These are phyloP conservation scores for Psidium guajava DNA, from an alignment of 345 rosid genomes.

Conservation along the genomic window DNA sequence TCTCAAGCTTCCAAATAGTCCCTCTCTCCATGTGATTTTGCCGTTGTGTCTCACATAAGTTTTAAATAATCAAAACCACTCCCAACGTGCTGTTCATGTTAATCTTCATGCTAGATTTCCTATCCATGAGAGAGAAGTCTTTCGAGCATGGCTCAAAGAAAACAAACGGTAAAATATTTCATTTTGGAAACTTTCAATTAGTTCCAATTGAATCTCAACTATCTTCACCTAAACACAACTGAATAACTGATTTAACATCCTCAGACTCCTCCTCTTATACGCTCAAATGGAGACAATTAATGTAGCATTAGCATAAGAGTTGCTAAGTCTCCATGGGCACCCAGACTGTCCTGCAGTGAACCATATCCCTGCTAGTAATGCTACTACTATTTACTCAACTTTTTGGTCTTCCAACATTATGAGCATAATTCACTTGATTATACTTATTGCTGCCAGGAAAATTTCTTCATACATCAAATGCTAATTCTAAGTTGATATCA, in stretches of 20 bases:
- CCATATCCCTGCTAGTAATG: conserved; percentile 29
- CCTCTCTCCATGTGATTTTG: no score
- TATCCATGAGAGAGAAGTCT: no score
- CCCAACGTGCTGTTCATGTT: no score
- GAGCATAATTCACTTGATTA: conserved; percentile 32
- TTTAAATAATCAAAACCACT: no score
- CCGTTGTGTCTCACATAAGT: no score
- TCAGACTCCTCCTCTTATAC: conserved; percentile 22
- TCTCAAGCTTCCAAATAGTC: no score
- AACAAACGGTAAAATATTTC: conserved; percentile 10
- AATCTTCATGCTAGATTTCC: no score
- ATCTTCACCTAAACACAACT: conserved; percentile 21
- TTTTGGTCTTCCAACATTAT: conserved; percentile 45
- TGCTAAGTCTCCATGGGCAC: conserved; percentile 60
- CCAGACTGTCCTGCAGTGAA: conserved; percentile 57
- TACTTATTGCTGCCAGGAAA: conserved; percentile 42
- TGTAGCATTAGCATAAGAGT: conserved; percentile 46
- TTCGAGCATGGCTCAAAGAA: no score
- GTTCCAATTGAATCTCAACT: conserved; percentile 29
- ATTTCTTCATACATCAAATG: conserved; percentile 46
- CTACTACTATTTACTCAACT: conserved; percentile 23
- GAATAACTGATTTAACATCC: conserved; percentile 27
- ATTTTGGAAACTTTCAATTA: conserved; percentile 11
- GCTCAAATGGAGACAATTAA: conserved; percentile 33
- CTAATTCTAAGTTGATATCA: background rate